Percentiles rank a stretch among this genome's conserved stretches.
These are phyloP conservation scores for Clonostachys byssicola DNA, from an alignment of 2,329 filamentous ascomycete species.

Conservation along the genomic window DNA sequence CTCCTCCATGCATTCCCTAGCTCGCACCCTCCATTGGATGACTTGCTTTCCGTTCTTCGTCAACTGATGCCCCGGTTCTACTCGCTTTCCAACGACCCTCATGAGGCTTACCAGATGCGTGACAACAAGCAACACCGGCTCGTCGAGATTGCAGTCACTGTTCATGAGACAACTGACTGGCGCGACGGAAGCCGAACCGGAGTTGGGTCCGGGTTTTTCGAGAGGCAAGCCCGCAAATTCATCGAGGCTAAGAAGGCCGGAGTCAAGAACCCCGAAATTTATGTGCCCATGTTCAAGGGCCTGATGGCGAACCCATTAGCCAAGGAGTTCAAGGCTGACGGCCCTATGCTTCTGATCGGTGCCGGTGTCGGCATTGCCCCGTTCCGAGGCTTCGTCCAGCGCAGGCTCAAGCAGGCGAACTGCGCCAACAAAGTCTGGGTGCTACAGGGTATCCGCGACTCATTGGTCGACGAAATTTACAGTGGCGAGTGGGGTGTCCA, in stretches of 20 bases:
- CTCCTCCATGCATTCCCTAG: slow-evolving; percentile 90
- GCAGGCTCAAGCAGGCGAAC: slow-evolving; percentile 87
- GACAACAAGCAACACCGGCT: slow-evolving; percentile 71
- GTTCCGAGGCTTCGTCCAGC: slow-evolving; percentile 96
- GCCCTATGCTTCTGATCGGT: slow-evolving; percentile 95
- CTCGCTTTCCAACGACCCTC: slow-evolving; percentile 93
- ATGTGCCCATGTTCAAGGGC: slow-evolving; percentile 96
- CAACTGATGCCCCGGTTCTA: slow-evolving; percentile 98
- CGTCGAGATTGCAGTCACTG: slow-evolving; percentile 93
- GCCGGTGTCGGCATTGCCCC: slow-evolving; percentile 96
- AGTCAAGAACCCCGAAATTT: slow-evolving; percentile 54
- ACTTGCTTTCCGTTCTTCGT: slow-evolving; percentile 74
- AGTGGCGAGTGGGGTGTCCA: slow-evolving; percentile 94
- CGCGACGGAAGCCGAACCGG: slow-evolving; percentile 69
- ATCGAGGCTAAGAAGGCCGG: slow-evolving; percentile 64
- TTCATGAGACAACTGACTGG: slow-evolving; percentile 86
- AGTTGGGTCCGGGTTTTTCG: slow-evolving; percentile 89
- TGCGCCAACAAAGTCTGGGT: slow-evolving; percentile 99
- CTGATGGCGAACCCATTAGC: slow-evolving; percentile 96
- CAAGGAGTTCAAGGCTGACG: slow-evolving; percentile 85
- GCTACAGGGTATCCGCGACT: slow-evolving; percentile 90
- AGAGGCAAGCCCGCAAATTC: slow-evolving; percentile 73
- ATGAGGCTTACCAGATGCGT: slow-evolving; percentile 65
- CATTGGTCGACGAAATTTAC: slow-evolving; percentile 92
- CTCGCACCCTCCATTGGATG: slow-evolving; percentile 79